Evolutionary conservation across 2,329 filamentous ascomycete genomes (phyloP), one percentile per base, ranked within the genome.

Genomic region (Pezicula rhizophila): DNA sequence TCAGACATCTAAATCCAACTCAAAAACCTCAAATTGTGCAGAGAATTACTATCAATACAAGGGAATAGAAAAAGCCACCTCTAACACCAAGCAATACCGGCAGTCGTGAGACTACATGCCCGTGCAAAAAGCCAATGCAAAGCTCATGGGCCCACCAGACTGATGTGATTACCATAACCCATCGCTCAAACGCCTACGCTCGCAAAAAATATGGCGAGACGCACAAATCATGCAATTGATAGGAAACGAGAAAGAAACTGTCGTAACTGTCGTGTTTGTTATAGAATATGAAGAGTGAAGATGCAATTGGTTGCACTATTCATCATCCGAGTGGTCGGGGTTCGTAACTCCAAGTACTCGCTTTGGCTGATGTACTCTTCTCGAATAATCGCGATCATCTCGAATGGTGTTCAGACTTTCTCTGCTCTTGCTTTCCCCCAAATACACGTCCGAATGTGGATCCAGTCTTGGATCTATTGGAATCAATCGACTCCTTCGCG

Each of bases 311-410:
- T 15, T 42, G 14, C 10, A 17, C 20, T 43, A 45, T 17, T 25
- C 41, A 14, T 64, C 55, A 31, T 67, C 63, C 12, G 65, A 66
- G 1, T 77, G 77, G 56, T 84, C 80, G 3, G 81, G 80, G 58
- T 85, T 85, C 26, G 72, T 80, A 8, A 80, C 79, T 54, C 80
- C 72, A n/a, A 85, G 69, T 7, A 84, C 78, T 7, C 59, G 57
- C 20, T 54, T 56, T 58, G 76, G 70, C 8, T 75, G 72, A 39
- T 73, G 68, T 2, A 65, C 57, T 42, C 62, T 71, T 54, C 81
- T 70, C 35, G 80, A 84, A 60, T 85, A 85, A 56, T 85, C 81
- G 50, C 81, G 79, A 52, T 84, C 79, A 60, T 85, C 81, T 49
- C 77, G 77, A 5, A 85, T 66, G 1, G 80, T 84, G 56, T 78